These are phyloP conservation scores for Solanum virginianum DNA, from an alignment of 257 asterid species.

Conservation along the genomic window DNA sequence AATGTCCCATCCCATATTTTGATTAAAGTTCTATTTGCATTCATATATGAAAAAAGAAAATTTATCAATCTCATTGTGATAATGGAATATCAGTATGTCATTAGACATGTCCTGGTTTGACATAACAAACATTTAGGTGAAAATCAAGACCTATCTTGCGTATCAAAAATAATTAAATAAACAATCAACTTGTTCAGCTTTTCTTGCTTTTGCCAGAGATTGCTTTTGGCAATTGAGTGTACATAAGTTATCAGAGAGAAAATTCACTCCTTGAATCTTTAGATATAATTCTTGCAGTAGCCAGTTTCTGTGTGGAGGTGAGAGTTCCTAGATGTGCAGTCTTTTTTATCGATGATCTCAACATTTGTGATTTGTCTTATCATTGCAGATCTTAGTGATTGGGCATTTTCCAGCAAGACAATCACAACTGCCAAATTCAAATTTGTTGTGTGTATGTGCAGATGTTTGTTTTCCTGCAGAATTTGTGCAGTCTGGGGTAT, in stretches of 20 bases:
- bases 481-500: conserved; percentile 70
- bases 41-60: not conserved
- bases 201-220: not conserved
- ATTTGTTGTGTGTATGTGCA: conserved; percentile 60
- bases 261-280: not conserved
- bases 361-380: not conserved
- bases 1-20: not conserved
- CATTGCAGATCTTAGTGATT: conserved; percentile 68
- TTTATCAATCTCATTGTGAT: not conserved
- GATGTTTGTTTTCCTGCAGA: conserved; percentile 42
- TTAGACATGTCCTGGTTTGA: not conserved
- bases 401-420: conserved; percentile 53
- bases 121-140: not conserved
- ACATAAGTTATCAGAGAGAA: not conserved
- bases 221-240: not conserved
- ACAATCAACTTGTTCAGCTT: not conserved
- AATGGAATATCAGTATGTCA: not conserved
- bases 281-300: not conserved
- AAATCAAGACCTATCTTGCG: not conserved
- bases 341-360: not conserved
- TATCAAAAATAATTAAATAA: not conserved
- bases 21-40: not conserved
- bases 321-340: not conserved
- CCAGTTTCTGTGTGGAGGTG: not conserved
- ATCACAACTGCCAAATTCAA: conserved; percentile 23